phyloP scores from a whole-genome alignment of 257 asterid genomes.

The Salvia hispanica region DNA sequence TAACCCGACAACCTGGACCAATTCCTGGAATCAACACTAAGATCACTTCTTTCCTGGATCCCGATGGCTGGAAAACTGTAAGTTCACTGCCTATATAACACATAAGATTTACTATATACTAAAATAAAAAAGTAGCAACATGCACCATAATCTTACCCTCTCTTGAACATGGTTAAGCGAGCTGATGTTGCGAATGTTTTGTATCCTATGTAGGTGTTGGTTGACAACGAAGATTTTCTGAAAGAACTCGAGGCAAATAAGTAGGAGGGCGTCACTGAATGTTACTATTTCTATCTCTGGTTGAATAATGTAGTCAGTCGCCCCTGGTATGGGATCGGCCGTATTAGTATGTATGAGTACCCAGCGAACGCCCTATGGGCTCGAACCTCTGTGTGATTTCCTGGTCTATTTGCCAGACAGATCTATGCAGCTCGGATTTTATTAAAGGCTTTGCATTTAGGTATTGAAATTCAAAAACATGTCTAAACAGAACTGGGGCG shows the following conservation, averaged over 20 bases:
- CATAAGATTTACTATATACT: background rate
- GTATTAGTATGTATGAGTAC: background rate
- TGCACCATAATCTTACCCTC: background rate
- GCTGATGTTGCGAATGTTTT: slow-evolving; percentile 2
- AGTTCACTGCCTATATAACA: slow-evolving; percentile 31
- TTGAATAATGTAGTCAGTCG: slow-evolving; percentile 28
- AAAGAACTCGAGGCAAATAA: slow-evolving; percentile 65
- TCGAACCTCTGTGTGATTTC: background rate
- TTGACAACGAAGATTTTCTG: slow-evolving; percentile 83
- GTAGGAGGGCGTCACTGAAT: slow-evolving; percentile 26
- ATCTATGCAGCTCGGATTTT: background rate
- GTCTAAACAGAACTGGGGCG: no score
- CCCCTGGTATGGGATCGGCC: background rate
- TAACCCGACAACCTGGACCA: slow-evolving; percentile 88
- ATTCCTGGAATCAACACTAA: slow-evolving; percentile 89
- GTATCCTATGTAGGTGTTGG: slow-evolving; percentile 68
- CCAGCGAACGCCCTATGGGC: background rate
- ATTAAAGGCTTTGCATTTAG: no score
- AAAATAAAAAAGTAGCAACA: background rate
- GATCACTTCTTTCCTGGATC: slow-evolving; percentile 85
- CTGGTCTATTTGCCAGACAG: background rate
- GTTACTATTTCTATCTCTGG: slow-evolving; percentile 9
- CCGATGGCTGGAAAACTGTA: slow-evolving; percentile 99
- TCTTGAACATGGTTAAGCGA: background rate
- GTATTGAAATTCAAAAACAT: no score